Percentiles rank a stretch among this genome's conserved stretches.
These are phyloP conservation scores for Arachis monticola DNA, from an alignment of 331 rosid species.

Conservation along the genomic window DNA sequence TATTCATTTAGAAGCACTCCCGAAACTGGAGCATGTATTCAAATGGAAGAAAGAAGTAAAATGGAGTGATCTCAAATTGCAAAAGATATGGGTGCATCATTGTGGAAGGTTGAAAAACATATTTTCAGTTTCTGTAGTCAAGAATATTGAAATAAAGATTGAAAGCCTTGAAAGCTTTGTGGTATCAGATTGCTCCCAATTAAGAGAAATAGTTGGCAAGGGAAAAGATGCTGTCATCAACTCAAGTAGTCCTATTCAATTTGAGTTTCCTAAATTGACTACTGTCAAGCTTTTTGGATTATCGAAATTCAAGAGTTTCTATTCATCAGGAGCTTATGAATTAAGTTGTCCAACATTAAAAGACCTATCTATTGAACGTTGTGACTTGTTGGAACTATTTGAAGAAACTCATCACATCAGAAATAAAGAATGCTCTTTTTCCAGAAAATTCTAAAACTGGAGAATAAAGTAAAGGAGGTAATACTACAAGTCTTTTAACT, in stretches of 20 bases:
- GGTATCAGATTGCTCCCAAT: not conserved
- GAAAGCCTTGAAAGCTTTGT: not conserved
- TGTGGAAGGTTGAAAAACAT: slow-evolving; percentile 20
- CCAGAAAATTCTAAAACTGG: not conserved
- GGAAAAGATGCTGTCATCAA: not conserved
- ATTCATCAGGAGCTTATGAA: not conserved
- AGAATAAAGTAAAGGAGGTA: no score
- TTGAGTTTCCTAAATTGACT: slow-evolving; percentile 25
- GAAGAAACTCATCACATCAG: not conserved
- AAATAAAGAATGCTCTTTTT: not conserved
- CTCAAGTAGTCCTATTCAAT: not conserved
- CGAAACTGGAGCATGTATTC: slow-evolving; percentile 35
- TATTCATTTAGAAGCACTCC: slow-evolving; percentile 22
- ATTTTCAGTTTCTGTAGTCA: slow-evolving; percentile 32
- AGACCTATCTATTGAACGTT: not conserved
- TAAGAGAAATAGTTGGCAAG: slow-evolving; percentile 30
- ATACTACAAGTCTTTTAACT: not conserved
- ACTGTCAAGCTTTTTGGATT: not conserved
- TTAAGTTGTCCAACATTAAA: slow-evolving; percentile 3
- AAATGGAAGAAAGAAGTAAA: not conserved
- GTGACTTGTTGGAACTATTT: slow-evolving; percentile 22
- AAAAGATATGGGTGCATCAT: not conserved
- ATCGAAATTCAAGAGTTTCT: slow-evolving; percentile 3
- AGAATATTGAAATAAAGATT: not conserved
- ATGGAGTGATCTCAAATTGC: slow-evolving; percentile 1